Evolutionary conservation across 139 green algal species (phyloP).

Genomic region (Chlorella ohadii): DNA sequence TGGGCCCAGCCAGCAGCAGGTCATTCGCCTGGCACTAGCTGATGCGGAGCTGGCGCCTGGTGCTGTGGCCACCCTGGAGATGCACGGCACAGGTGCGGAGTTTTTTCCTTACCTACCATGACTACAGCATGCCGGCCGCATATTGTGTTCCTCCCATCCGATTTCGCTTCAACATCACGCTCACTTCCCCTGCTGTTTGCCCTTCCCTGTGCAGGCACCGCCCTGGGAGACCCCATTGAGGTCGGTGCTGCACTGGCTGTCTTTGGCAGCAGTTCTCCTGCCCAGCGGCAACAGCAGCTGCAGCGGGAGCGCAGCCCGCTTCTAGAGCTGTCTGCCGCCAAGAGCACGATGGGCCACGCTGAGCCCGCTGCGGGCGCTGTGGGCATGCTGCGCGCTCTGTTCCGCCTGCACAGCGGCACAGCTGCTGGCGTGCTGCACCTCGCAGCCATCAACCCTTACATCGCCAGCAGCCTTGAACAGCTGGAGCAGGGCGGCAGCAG

Average conservation of each 20-base stretch:
- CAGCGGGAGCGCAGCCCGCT: not conserved
- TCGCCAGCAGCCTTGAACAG: constrained; percentile 49
- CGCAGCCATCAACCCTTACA: constrained; percentile 1
- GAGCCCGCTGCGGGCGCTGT: constrained; percentile 55
- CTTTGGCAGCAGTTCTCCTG: not conserved
- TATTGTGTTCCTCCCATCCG: too few relatives aligned
- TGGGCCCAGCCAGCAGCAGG: constrained; percentile 83
- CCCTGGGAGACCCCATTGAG: constrained; percentile 72
- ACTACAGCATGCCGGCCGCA: too few relatives aligned
- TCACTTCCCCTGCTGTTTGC: not conserved
- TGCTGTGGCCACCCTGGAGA: constrained; percentile 59
- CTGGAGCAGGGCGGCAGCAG: constrained; percentile 1
- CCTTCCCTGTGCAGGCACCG: constrained; percentile 29
- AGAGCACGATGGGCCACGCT: constrained; percentile 57
- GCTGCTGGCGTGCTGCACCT: constrained; percentile 33
- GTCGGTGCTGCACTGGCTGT: constrained; percentile 51
- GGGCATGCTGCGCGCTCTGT: constrained; percentile 39
- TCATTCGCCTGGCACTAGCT: constrained; percentile 66
- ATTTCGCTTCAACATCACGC: too few relatives aligned
- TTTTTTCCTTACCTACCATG: too few relatives aligned
- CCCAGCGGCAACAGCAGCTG: not conserved
- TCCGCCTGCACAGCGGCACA: not conserved
- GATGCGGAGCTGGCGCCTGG: not conserved
- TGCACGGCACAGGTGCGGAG: constrained; percentile 87
- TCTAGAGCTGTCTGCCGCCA: constrained; percentile 45